phyloP scores from a whole-genome alignment of 371 early-diverging fungal genomes.

The Syncephalastrum sp. region DNA sequence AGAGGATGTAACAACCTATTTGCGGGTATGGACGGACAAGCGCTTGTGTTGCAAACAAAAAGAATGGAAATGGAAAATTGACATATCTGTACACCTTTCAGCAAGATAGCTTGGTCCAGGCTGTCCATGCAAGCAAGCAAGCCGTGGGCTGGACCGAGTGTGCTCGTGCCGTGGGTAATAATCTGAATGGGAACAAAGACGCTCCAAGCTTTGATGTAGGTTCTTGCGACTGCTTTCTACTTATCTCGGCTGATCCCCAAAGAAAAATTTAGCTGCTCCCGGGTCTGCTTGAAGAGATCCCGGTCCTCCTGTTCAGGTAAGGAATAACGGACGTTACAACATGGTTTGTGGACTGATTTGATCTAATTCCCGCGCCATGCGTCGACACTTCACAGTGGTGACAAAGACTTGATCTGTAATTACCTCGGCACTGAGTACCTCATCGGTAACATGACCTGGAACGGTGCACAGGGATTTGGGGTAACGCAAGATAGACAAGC shows the following conservation, averaged over 20 bases:
- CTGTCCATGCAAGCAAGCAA: conserved; percentile 59
- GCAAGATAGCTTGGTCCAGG: conserved; percentile 52
- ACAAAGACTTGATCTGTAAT: conserved; percentile 83
- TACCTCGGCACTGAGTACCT: conserved; percentile 68
- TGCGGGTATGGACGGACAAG: conserved; percentile 44
- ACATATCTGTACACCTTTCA: conserved; percentile 16
- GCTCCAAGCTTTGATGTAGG: conserved; percentile 48
- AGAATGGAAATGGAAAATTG: not conserved
- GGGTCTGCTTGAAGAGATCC: conserved; percentile 50
- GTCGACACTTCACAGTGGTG: conserved; percentile 56
- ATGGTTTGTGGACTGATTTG: too few relatives aligned
- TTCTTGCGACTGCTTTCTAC: not conserved
- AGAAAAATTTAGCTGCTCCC: conserved; percentile 40
- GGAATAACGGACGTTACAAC: not conserved
- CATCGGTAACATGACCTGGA: conserved; percentile 75
- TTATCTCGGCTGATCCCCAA: not conserved
- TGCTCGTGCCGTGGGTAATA: conserved; percentile 41
- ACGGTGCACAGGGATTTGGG: conserved; percentile 64
- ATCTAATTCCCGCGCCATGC: not conserved
- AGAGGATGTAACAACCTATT: conserved; percentile 55
- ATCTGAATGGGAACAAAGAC: conserved; percentile 48
- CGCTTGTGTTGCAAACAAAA: too few relatives aligned
- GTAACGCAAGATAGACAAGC: conserved; percentile 28
- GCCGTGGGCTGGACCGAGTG: conserved; percentile 69
- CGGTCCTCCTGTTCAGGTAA: conserved; percentile 65